Evolutionary conservation across 805 yeast genomes (phyloP).

Genomic region (Zygosaccharomyces lentus): DNA sequence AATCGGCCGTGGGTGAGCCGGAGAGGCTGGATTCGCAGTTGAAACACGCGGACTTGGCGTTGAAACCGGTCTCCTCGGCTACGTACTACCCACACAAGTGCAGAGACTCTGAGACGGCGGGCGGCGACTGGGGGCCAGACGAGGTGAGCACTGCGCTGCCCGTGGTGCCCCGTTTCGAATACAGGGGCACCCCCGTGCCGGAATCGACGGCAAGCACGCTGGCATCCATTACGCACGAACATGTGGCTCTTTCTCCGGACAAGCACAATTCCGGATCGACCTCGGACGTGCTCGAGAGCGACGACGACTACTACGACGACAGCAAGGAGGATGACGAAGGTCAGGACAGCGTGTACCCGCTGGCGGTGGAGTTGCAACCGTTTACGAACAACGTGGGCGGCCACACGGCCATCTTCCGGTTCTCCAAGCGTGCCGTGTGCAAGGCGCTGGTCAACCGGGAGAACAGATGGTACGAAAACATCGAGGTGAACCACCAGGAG

Average conservation of each 20-base stretch:
- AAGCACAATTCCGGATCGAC: slow-evolving; percentile 7
- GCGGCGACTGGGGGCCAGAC: slow-evolving; percentile 13
- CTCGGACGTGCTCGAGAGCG: slow-evolving; percentile 11
- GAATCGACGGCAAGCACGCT: slow-evolving; percentile 1
- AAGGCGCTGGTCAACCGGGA: slow-evolving; percentile 89
- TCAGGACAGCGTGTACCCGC: slow-evolving; percentile 46
- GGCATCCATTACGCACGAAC: slow-evolving; percentile 14
- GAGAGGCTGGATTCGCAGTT: neutral
- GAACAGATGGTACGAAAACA: slow-evolving; percentile 84
- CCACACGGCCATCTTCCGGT: slow-evolving; percentile 92
- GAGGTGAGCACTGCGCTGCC: slow-evolving; percentile 6
- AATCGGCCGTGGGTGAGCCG: neutral
- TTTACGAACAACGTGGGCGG: slow-evolving; percentile 96
- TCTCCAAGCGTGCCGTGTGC: slow-evolving; percentile 88
- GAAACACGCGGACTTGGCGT: slow-evolving; percentile 14
- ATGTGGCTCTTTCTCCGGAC: slow-evolving; percentile 4
- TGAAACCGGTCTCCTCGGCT: slow-evolving; percentile 66
- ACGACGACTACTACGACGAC: slow-evolving; percentile 8
- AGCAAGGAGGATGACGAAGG: slow-evolving; percentile 25
- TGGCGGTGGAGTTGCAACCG: slow-evolving; percentile 86
- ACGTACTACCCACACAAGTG: slow-evolving; percentile 67
- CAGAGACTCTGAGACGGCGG: slow-evolving; percentile 15
- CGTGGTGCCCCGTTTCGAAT: slow-evolving; percentile 9
- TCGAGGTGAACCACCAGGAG: slow-evolving; percentile 73
- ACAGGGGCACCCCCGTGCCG: slow-evolving; percentile 1